Conservation (phyloP, 75 land plant species). For the Sequoia sempervirens region DNA sequence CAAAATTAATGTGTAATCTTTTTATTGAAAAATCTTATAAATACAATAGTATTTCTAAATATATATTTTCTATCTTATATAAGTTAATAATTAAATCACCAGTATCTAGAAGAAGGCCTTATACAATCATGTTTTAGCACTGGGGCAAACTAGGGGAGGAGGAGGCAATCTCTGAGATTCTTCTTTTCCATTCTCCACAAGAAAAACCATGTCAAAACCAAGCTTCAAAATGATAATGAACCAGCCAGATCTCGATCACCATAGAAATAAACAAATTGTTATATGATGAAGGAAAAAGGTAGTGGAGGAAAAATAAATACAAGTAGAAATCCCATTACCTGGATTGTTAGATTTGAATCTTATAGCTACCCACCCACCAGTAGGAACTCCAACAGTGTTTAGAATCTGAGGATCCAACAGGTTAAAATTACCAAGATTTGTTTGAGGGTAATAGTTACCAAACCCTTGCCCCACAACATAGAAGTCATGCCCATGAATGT, state of each 20-base stretch:
- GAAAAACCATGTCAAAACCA: neutral
- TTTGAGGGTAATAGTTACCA: constrained; percentile 49
- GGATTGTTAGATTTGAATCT: constrained; percentile 65
- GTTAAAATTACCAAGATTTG: constrained; percentile 36
- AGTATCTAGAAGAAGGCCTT: too few relatives aligned
- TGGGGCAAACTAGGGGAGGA: too few relatives aligned
- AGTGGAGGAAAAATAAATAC: neutral
- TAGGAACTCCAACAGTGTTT: constrained; percentile 61
- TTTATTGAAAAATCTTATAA: too few relatives aligned
- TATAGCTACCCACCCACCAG: constrained; percentile 62
- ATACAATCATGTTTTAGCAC: too few relatives aligned
- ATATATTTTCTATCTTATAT: too few relatives aligned
- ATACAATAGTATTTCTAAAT: too few relatives aligned
- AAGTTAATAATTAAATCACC: too few relatives aligned
- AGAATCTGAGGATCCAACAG: constrained; percentile 51
- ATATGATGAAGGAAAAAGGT: neutral
- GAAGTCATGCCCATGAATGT: constrained; percentile 66
- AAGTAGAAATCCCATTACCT: constrained; percentile 15
- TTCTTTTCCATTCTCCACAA: constrained; percentile 2
- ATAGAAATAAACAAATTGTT: neutral
- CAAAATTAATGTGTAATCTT: too few relatives aligned
- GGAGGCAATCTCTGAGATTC: too few relatives aligned
- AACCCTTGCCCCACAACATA: constrained; percentile 50
- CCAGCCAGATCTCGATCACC: neutral
- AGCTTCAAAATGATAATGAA: neutral